phyloP scores from a whole-genome alignment of 805 yeast genomes.

The Yamadazyma scolyti region DNA sequence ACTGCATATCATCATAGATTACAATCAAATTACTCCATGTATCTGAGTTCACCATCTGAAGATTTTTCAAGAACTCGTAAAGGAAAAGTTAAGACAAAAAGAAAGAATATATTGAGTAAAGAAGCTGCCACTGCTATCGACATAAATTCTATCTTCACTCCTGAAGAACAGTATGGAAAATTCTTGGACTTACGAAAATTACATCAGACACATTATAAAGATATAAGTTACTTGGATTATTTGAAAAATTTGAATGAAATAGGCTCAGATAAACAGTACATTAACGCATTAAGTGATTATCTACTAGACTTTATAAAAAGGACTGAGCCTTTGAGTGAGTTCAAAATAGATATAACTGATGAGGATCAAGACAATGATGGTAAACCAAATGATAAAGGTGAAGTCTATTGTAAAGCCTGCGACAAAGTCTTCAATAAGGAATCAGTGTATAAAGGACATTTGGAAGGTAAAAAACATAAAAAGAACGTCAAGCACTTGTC shows the following conservation, averaged over 20 bases:
- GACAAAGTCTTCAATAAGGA: slow-evolving; percentile 56
- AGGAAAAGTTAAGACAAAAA: slow-evolving; percentile 21
- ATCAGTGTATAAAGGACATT: slow-evolving; percentile 66
- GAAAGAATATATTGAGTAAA: slow-evolving; percentile 43
- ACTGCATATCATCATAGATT: slow-evolving; percentile 11
- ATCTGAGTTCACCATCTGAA: slow-evolving; percentile 20
- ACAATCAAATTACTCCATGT: slow-evolving; percentile 17
- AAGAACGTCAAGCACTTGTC: slow-evolving; percentile 46
- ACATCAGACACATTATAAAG: slow-evolving; percentile 35
- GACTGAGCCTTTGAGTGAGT: slow-evolving; percentile 43
- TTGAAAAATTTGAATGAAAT: slow-evolving; percentile 1
- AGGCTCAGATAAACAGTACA: slow-evolving; percentile 28
- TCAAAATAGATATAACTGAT: slow-evolving; percentile 9
- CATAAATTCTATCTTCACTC: slow-evolving; percentile 48
- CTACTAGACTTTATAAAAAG: slow-evolving; percentile 45
- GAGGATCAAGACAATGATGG: slow-evolving; percentile 3
- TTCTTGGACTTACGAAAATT: slow-evolving; percentile 52
- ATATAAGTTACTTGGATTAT: too few relatives aligned
- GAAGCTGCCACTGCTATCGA: slow-evolving; percentile 44
- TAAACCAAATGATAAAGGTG: slow-evolving; percentile 18
- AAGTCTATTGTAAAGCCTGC: slow-evolving; percentile 61
- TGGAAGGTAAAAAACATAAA: slow-evolving; percentile 71
- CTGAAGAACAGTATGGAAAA: slow-evolving; percentile 63
- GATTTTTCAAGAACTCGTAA: slow-evolving; percentile 11
- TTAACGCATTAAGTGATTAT: slow-evolving; percentile 46